Base-by-base conservation (phyloP, 495 filamentous ascomycete genomes). In the Aspergillus steynii region DNA sequence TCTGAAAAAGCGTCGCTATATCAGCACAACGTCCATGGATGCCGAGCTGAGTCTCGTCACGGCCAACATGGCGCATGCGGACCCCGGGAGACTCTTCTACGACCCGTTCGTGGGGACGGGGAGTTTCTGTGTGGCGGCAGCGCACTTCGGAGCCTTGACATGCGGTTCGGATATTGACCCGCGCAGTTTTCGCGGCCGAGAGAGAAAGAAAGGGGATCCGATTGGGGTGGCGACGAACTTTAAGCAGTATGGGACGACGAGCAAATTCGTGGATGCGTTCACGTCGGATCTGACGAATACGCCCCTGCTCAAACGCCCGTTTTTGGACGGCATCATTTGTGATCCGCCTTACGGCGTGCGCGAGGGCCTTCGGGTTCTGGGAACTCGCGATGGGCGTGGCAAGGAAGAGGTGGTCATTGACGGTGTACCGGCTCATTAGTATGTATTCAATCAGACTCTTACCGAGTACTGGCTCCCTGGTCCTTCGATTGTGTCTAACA, bases 341-440 rank as follows among this genome's bases (percentile, higher is more conserved):
- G 95, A 99, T 73, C 95, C 95, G 15, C 95, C 95, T 0, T 99
- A 99, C 69, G 95, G 95, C n/a, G 91, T 99, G 15, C 84, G 95
- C 10, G 95, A 99, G 67, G 95, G 95, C 0, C 74, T 97, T 55
- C 89, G 88, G 67, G 93, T 98, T 3, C 77, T 99, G 15, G 95
- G 95, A 2, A 85, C 81, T 29, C 85, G 86, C 63, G 86, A 93
- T 68, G 90, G 86, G 55, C 79, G 80, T 42, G 75, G 79, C 0
- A 81, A 80, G 56, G 80, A 85, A 62, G 84, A 84, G 59, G 81
- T 90, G 3, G 78, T 88, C 28, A 83, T 88, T 54, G 84, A 92
- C 77, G 92, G 92, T 0, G 84, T 83, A 56, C 77, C 82, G 62
- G 84, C 85, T 65, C 88, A 96, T 76, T 78, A 83, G 88, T 91